phyloP scores from a whole-genome alignment of 1,284 basidiomycete species.

The Rhizoctonia solani region DNA sequence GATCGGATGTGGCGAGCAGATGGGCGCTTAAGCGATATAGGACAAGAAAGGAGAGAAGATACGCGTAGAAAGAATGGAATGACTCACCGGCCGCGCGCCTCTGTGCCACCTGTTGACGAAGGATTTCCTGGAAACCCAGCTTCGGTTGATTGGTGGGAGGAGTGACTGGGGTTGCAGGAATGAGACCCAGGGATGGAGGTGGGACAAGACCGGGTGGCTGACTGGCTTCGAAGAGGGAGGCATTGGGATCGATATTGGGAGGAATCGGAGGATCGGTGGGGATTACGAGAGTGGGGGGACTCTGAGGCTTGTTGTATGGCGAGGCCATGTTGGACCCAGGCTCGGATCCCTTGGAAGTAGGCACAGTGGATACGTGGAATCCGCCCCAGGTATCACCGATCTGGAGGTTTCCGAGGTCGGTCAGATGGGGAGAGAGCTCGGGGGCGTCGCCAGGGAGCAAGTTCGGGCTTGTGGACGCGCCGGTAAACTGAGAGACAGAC shows the following conservation, averaged over 20 bases:
- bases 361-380: constrained; percentile 11
- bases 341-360: constrained; percentile 27
- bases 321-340: constrained; percentile 12
- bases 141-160: constrained; percentile 18
- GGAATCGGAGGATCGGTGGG: constrained; percentile 2
- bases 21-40: constrained; percentile 14
- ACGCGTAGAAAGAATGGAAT: constrained; percentile 20
- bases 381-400: constrained; percentile 21
- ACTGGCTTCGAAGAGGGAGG: constrained; percentile 22
- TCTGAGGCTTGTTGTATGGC: constrained; percentile 29
- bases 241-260: background rate
- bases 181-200: constrained; percentile 28
- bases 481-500: constrained; percentile 47
- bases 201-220: constrained; percentile 17
- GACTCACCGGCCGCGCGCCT: constrained; percentile 20
- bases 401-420: constrained; percentile 21
- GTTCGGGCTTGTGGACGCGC: constrained; percentile 6
- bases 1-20: constrained; percentile 2
- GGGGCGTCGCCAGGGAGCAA: background rate
- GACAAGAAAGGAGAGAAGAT: constrained; percentile 13
- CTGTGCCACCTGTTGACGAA: constrained; percentile 28
- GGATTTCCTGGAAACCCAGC: constrained; percentile 24
- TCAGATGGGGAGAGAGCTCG: constrained; percentile 13
- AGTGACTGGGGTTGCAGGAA: constrained; percentile 24
- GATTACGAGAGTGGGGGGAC: constrained; percentile 27